phyloP scores from a whole-genome alignment of 176 grass and related monocot genomes.

The Lolium multiflorum region DNA sequence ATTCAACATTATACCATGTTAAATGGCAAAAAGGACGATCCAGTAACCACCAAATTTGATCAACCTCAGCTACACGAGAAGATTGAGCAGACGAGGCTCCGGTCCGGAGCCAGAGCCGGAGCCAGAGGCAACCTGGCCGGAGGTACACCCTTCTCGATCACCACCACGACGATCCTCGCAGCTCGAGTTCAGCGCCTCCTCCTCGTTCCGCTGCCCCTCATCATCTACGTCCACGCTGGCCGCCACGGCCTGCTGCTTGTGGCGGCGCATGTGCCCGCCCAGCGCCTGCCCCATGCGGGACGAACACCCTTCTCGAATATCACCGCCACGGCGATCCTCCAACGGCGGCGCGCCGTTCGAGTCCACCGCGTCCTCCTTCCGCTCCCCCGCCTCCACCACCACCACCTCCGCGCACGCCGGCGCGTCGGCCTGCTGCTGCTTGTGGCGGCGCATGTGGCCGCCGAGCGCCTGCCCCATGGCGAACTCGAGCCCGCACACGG shows the following conservation, averaged over 20 bases:
- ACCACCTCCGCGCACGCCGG: neutral
- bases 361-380: too few species aligned
- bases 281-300: slow-evolving; percentile 61
- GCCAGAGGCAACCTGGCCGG: neutral
- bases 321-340: too few species aligned
- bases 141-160: neutral
- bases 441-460: slow-evolving; percentile 64
- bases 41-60: neutral
- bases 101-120: neutral
- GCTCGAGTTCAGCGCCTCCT: slow-evolving; percentile 46
- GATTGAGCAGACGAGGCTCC: slow-evolving; percentile 44
- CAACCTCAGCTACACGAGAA: neutral
- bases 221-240: too few species aligned
- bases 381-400: neutral
- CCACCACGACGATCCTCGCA: slow-evolving; percentile 24
- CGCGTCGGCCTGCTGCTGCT: neutral
- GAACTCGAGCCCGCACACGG: slow-evolving; percentile 75
- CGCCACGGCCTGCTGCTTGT: neutral
- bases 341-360: too few species aligned
- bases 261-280: slow-evolving; percentile 67
- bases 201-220: neutral
- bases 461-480: slow-evolving; percentile 74
- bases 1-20: too few species aligned
- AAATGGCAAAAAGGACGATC: neutral
- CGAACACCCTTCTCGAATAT: too few species aligned